These are phyloP conservation scores for Penicillium thymicola DNA, from an alignment of 2,329 filamentous ascomycete genomes.

Conservation along the genomic window DNA sequence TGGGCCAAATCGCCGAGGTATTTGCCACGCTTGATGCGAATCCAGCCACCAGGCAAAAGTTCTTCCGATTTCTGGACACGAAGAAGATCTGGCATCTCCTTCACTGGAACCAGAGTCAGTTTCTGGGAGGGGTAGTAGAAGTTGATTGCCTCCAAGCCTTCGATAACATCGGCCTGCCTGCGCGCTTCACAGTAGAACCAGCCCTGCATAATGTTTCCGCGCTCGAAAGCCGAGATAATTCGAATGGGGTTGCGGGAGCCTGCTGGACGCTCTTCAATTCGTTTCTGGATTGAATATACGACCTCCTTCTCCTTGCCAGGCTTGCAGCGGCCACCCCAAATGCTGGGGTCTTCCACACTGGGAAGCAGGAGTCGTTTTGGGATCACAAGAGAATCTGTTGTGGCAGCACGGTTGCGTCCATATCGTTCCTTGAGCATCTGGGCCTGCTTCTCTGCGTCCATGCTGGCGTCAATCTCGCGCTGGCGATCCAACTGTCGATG, in stretches of 20 bases:
- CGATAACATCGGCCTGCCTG: conserved; percentile 78
- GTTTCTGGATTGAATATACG: conserved; percentile 81
- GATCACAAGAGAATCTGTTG: conserved; percentile 69
- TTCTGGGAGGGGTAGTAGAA: conserved; percentile 88
- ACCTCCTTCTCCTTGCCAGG: conserved; percentile 94
- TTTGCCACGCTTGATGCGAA: conserved; percentile 77
- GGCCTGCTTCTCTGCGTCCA: conserved; percentile 92
- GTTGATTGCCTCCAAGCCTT: conserved; percentile 76
- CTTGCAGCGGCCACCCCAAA: conserved; percentile 91
- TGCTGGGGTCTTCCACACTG: conserved; percentile 90
- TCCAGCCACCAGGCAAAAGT: conserved; percentile 84
- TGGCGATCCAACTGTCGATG: conserved; percentile 92
- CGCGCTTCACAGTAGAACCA: conserved; percentile 94
- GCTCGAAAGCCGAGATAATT: conserved; percentile 89
- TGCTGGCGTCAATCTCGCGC: conserved; percentile 78
- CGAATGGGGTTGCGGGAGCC: conserved; percentile 75
- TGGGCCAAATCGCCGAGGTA: conserved; percentile 89
- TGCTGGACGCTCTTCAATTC: conserved; percentile 70
- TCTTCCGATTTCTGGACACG: conserved; percentile 82
- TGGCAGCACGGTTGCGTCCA: conserved; percentile 68
- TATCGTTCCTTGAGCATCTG: conserved; percentile 84
- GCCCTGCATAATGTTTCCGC: conserved; percentile 83
- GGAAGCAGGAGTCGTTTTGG: conserved; percentile 84
- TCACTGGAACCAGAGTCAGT: conserved; percentile 85
- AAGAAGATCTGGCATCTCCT: conserved; percentile 96